These are phyloP conservation scores for Crithidia brevicula DNA, from an alignment of 208 protist species.

Conservation along the genomic window DNA sequence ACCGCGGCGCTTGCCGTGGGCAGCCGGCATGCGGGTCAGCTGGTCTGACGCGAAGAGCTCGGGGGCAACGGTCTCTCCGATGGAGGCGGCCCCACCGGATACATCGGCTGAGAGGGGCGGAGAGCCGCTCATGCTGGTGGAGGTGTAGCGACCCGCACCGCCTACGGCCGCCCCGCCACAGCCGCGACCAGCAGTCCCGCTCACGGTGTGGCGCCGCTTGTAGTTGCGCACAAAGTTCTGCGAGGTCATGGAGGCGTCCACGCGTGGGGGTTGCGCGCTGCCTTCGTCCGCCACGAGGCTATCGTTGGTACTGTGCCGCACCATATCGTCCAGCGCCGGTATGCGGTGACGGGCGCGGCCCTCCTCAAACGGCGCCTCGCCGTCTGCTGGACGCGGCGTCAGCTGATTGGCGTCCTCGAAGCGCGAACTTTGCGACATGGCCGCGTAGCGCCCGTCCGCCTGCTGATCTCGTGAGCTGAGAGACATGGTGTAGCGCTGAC, in stretches of 20 bases:
- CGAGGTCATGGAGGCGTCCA: constrained; percentile 34
- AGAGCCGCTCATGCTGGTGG: constrained; percentile 14
- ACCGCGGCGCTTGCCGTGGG: constrained; percentile 1
- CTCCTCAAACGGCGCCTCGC: not conserved
- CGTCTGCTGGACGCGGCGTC: not conserved
- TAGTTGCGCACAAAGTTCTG: constrained; percentile 21
- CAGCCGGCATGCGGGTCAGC: not conserved
- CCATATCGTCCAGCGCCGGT: constrained; percentile 18
- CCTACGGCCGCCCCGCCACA: not conserved
- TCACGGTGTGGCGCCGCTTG: constrained; percentile 3
- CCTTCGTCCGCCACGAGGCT: constrained; percentile 15
- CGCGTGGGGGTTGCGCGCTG: constrained; percentile 11
- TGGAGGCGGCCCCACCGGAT: not conserved
- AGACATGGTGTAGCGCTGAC: constrained; percentile 3
- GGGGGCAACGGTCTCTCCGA: not conserved
- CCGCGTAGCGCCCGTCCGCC: constrained; percentile 9
- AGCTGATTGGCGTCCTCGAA: constrained; percentile 18
- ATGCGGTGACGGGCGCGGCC: not conserved
- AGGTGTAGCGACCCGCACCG: constrained; percentile 17
- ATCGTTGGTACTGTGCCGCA: constrained; percentile 28
- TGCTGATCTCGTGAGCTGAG: constrained; percentile 9
- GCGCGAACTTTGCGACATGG: constrained; percentile 22
- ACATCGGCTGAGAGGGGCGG: constrained; percentile 14
- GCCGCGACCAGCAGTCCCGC: not conserved
- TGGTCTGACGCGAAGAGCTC: constrained; percentile 28